Evolutionary conservation across 768 basidiomycete genomes (phyloP).

Genomic region (Boletus vinaceobasis): DNA sequence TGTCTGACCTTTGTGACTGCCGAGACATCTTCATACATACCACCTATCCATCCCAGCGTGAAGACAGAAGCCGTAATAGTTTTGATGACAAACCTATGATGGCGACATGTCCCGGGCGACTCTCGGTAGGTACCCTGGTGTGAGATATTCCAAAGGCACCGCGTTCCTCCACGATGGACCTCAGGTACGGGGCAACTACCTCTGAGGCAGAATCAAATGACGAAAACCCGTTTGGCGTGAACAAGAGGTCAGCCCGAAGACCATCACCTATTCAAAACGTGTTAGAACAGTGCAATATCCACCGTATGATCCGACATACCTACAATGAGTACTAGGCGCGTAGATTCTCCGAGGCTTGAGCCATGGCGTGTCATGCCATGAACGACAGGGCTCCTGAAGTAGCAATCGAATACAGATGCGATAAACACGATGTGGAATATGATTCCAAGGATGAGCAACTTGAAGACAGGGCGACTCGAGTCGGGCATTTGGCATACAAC

Average conservation of each 20-base stretch:
- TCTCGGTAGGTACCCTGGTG: constrained; percentile 85
- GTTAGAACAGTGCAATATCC: background rate
- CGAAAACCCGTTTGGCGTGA: constrained; percentile 59
- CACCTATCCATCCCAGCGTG: constrained; percentile 42
- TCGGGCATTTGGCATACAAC: constrained; percentile 11
- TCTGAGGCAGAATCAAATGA: constrained; percentile 48
- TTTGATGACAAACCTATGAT: constrained; percentile 57
- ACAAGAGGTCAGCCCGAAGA: constrained; percentile 75
- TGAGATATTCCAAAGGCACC: constrained; percentile 85
- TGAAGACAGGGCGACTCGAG: constrained; percentile 22
- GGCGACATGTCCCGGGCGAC: constrained; percentile 84
- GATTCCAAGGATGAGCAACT: constrained; percentile 62
- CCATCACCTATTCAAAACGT: constrained; percentile 59
- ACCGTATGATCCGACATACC: constrained; percentile 42
- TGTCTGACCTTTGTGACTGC: constrained; percentile 73
- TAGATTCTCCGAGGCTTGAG: constrained; percentile 47
- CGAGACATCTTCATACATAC: constrained; percentile 90
- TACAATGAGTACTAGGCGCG: constrained; percentile 76
- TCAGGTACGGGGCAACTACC: constrained; percentile 70
- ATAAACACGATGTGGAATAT: constrained; percentile 74
- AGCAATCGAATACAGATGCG: constrained; percentile 78
- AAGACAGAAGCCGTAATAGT: background rate
- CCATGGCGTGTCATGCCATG: constrained; percentile 67
- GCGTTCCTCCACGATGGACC: constrained; percentile 58
- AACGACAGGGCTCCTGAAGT: constrained; percentile 81